Conservation (phyloP, 306 rosid genomes). For the Pyrus communis region DNA sequence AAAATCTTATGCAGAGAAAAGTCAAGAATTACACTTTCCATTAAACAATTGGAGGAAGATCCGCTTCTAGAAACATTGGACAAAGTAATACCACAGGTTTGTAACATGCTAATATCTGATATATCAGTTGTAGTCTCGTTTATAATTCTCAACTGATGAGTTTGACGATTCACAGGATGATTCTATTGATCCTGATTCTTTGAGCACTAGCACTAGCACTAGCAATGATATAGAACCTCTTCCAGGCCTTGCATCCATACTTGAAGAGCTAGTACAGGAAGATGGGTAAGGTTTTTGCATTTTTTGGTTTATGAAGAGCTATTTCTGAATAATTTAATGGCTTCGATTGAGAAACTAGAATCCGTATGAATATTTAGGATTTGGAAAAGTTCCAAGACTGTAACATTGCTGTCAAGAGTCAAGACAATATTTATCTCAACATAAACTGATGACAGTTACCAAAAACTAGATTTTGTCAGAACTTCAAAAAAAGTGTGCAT, state of each 20-base stretch:
- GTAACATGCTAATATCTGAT: slow-evolving; percentile 14
- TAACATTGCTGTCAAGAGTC: neutral
- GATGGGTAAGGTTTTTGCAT: slow-evolving; percentile 54
- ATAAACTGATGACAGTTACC: neutral
- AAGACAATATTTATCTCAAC: neutral
- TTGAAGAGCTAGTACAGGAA: slow-evolving; percentile 65
- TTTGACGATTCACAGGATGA: slow-evolving; percentile 38
- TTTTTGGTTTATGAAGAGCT: neutral
- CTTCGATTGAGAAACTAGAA: neutral
- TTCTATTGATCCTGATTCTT: slow-evolving; percentile 32
- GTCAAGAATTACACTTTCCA: slow-evolving; percentile 53
- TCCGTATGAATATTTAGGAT: neutral
- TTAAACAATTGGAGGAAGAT: slow-evolving; percentile 88
- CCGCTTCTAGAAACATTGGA: slow-evolving; percentile 94
- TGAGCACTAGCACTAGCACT: slow-evolving; percentile 6
- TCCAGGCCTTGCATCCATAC: slow-evolving; percentile 83
- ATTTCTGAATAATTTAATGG: neutral
- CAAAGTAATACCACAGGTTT: slow-evolving; percentile 92
- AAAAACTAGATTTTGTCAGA: neutral
- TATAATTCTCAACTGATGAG: neutral
- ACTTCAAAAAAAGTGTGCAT: neutral
- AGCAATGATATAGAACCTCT: slow-evolving; percentile 59
- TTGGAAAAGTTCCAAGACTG: neutral
- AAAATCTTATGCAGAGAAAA: slow-evolving; percentile 28
- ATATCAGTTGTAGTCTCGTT: neutral